Evolutionary conservation across 2,329 filamentous ascomycete genomes (phyloP), one percentile per base, ranked within the genome.

Genomic region (Dactylellina cionopaga): DNA sequence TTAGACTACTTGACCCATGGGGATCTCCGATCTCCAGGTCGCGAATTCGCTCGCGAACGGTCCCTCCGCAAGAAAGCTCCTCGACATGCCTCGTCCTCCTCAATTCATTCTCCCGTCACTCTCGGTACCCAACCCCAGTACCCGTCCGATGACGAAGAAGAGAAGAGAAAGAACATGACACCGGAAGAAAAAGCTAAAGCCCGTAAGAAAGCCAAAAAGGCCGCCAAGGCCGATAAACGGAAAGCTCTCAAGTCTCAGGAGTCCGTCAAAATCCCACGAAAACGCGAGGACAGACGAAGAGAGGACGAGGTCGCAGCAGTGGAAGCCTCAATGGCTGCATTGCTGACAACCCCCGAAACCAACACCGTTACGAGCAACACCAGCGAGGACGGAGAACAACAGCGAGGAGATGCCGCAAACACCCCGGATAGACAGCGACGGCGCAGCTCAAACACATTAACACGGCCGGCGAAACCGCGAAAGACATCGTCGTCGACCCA

Each of bases 171-270:
- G 43, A 33, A 27, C 10, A 25, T 72, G 15, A 29, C 68, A 25
- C 59, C 59, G 37, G 68, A 72, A 54, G 68, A 72, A 31, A 51
- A 54, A 43, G 17, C 54, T 13, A 62, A 52, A 41, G 68, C 68
- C 44, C 68, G 68, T 15, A 72, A 72, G 52, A 72, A 72, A 39
- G 68, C 68, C 5, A 72, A 72, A 35, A 72, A 72, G 27, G n/a
- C 46, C 35, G 68, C 68, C 15, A 72, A 65, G 46, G 51, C 68
- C n/a, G 68, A 64, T 31, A 72, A 72, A 27, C 39, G 51, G 46
- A 58, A 59, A 35, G 68, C 68, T 17, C 35, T 72, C 13, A 72
- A 72, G 35, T 44, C 59, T 11, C 68, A 72, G 35, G 68, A 72
- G 51, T 25, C 59, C 9, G 52, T 60, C 39, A 72, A 72, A 31